phyloP scores from a whole-genome alignment of 1,284 basidiomycete species.

The Fomes fomentarius region DNA sequence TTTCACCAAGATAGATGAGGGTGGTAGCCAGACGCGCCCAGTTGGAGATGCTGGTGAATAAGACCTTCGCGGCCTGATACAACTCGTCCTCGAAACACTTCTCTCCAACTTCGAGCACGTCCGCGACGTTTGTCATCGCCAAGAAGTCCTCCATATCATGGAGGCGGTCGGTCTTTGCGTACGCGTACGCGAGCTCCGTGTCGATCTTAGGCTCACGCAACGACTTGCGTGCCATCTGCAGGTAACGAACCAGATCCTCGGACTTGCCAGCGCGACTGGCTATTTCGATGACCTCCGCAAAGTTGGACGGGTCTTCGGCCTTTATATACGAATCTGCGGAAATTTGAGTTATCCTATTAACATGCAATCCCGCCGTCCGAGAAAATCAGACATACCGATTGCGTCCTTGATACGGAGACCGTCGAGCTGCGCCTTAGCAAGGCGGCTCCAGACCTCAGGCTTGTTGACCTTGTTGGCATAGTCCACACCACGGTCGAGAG shows the following conservation, averaged over 20 bases:
- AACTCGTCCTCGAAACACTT: constrained; percentile 99
- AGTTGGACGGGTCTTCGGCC: constrained; percentile 96
- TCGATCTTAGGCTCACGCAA: constrained; percentile 98
- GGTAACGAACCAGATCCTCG: constrained; percentile 95
- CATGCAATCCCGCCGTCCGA: not conserved
- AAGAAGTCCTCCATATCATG: constrained; percentile 99
- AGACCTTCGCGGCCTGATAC: constrained; percentile 95
- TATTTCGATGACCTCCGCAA: constrained; percentile 96
- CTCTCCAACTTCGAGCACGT: constrained; percentile 95
- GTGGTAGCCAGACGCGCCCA: constrained; percentile 98
- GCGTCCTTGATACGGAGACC: constrained; percentile 98
- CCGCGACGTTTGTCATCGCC: constrained; percentile 98
- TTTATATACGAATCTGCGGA: constrained; percentile 94
- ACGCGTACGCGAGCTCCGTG: constrained; percentile 95
- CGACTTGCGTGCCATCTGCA: constrained; percentile 99
- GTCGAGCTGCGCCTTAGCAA: constrained; percentile 99
- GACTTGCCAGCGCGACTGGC: constrained; percentile 96
- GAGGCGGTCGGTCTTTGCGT: constrained; percentile 95
- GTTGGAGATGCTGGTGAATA: constrained; percentile 98
- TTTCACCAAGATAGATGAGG: constrained; percentile 97
- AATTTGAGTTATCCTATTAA: too few relatives aligned
- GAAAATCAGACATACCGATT: constrained; percentile 64
- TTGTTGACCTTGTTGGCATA: constrained; percentile 97
- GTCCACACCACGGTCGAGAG: constrained; percentile 94
- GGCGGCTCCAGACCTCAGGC: constrained; percentile 95